phyloP scores from a whole-genome alignment of 2,329 filamentous ascomycete species.

The Cordyceps cicadae region DNA sequence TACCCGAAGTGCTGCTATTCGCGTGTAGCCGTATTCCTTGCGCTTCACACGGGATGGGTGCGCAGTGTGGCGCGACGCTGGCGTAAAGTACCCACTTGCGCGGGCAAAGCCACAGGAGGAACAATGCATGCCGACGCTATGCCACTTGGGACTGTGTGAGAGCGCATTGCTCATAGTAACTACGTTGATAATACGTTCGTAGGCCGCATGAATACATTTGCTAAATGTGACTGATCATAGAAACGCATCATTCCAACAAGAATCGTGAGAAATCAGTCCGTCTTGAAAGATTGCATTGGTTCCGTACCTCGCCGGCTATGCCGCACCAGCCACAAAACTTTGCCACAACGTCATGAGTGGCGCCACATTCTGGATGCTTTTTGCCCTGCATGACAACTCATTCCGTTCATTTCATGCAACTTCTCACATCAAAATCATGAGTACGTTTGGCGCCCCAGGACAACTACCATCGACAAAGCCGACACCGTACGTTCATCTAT shows the following conservation, averaged over 20 bases:
- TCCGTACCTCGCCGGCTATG: not conserved
- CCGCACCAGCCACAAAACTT: not conserved
- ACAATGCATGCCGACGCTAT: constrained; percentile 2
- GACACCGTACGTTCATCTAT: constrained; percentile 47
- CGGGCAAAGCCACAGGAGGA: constrained; percentile 4
- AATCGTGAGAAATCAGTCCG: not conserved
- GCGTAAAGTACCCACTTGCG: constrained; percentile 1
- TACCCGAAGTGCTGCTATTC: constrained; percentile 7
- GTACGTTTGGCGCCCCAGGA: constrained; percentile 63
- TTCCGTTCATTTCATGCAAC: not conserved
- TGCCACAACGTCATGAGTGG: not conserved
- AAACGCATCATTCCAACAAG: not conserved
- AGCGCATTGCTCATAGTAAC: too few species aligned
- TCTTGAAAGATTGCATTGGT: too few species aligned
- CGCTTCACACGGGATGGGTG: not conserved
- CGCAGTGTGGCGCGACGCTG: not conserved
- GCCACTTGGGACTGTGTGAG: not conserved
- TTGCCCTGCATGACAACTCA: not conserved
- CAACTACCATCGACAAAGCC: constrained; percentile 59
- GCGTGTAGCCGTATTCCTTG: constrained; percentile 9
- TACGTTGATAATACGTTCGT: too few species aligned
- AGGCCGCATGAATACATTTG: not conserved
- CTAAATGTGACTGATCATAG: not conserved
- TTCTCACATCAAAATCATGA: constrained; percentile 32
- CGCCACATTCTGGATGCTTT: constrained; percentile 5